Evolutionary conservation across 371 early-diverging fungal genomes (phyloP), one percentile per base, ranked within the genome.

Genomic region (Circinella umbellata): DNA sequence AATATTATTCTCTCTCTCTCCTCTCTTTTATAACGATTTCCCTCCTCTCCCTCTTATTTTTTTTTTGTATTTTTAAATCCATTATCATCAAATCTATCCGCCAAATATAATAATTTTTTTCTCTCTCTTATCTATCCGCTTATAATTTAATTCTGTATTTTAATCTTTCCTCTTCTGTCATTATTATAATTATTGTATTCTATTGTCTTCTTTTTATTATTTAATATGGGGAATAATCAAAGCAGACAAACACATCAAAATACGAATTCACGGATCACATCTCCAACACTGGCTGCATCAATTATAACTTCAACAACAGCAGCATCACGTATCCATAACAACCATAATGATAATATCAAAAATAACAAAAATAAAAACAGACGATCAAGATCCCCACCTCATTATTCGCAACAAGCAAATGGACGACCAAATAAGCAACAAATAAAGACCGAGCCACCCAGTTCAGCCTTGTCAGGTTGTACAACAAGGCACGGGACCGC

Each of bases 401-500:
- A 57, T 39, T 34, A 46, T 17, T 13, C 7, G 38, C 62, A 36
- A 39, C 62, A 42, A 34, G 9, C 27, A 27, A 64, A n/a, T 20
- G 49, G 15, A 9, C 47, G 46, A 62, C 18, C 14, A 36, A 13
- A 39, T 39, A 57, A 57, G 57, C 18, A 60, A 34, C 14, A 34
- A 60, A 27, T 34, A 37, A 60, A 11, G 53, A 49, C 65, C 65
- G 65, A 64, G 65, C 65, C 47, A 51, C 57, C 57, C 57, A 57
- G 57, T 57, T 46, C 61, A 62, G 38, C 48, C 51, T 62, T 61
- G 61, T 68, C 51, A 68, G 61, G 63, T 68, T 70, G 70, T 70
- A 65, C 70, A 70, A 70, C 70, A 36, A 70, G 61, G 65, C 66
- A 65, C 70, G 70, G 70, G 70, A 65, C 61, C 39, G 18, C 48